Evolutionary conservation across 257 asterid genomes (phyloP).

Genomic region (Gynochthodes officinalis): DNA sequence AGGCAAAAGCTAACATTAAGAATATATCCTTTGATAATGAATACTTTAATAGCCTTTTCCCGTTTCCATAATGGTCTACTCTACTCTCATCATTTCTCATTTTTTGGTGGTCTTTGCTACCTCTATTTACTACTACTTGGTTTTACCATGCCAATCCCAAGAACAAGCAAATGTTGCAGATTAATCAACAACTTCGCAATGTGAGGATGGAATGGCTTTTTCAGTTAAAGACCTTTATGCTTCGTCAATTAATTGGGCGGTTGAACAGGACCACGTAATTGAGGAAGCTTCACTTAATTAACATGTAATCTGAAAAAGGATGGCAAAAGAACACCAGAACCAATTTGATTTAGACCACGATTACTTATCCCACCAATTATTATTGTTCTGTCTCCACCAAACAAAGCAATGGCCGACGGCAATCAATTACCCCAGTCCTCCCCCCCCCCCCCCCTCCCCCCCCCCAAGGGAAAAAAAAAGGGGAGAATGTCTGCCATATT

Average conservation of each 20-base stretch:
- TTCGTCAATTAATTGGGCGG: not conserved
- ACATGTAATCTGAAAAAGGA: not conserved
- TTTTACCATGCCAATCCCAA: too few species aligned
- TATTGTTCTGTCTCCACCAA: conserved; percentile 2
- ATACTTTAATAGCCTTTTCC: not conserved
- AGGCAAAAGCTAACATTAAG: too few species aligned
- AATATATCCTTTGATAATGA: too few species aligned
- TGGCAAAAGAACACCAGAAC: not conserved
- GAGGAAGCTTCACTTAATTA: not conserved
- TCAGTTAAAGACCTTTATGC: too few species aligned
- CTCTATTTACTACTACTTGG: too few species aligned
- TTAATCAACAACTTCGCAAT: too few species aligned
- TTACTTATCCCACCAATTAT: not conserved
- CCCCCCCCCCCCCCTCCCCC: too few species aligned
- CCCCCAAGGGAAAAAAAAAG: not conserved
- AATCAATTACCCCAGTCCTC: not conserved
- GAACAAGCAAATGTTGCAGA: too few species aligned
- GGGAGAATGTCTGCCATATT: conserved; percentile 9
- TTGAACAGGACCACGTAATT: not conserved
- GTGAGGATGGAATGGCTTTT: too few species aligned
- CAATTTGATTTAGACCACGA: not conserved
- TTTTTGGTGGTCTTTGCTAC: too few species aligned
- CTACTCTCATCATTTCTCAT: too few species aligned
- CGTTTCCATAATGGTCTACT: too few species aligned
- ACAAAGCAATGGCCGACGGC: conserved; percentile 14